Percentiles rank a stretch among this genome's conserved stretches.
These are phyloP conservation scores for Metschnikowia koreensis DNA, from an alignment of 805 yeast genomes.

Conservation along the genomic window DNA sequence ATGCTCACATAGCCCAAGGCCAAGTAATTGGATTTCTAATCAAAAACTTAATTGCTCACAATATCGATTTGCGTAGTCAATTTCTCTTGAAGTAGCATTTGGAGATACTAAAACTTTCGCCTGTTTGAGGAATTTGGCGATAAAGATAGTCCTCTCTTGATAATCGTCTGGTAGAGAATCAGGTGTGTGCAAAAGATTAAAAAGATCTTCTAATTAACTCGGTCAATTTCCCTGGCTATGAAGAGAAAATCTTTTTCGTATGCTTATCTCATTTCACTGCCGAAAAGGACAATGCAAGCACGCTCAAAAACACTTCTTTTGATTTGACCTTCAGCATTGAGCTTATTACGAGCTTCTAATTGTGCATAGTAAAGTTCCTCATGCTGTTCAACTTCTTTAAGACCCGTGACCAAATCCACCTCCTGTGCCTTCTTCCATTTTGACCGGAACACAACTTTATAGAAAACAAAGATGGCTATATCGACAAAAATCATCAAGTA, in stretches of 20 bases:
- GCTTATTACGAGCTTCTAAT: slow-evolving; percentile 14
- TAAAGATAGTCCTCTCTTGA: no score
- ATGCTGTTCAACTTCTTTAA: slow-evolving; percentile 40
- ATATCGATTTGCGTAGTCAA: no score
- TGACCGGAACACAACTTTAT: slow-evolving; percentile 14
- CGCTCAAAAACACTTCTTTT: slow-evolving; percentile 17
- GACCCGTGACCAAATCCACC: slow-evolving; percentile 29
- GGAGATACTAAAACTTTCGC: no score
- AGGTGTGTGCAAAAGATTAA: no score
- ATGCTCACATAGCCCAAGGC: no score
- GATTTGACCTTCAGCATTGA: slow-evolving; percentile 21
- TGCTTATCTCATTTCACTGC: slow-evolving; percentile 22
- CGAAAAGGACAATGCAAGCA: slow-evolving; percentile 24
- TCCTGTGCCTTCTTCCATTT: slow-evolving; percentile 18
- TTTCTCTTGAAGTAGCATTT: no score
- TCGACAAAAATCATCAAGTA: slow-evolving; percentile 20
- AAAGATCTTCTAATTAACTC: no score
- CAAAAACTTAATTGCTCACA: no score
- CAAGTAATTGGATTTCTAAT: no score
- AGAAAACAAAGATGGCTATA: slow-evolving; percentile 15
- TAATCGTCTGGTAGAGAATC: no score
- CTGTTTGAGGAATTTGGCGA: no score
- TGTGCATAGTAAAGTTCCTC: slow-evolving; percentile 29
- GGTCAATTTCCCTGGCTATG: neutral
- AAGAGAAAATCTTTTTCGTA: no score